Base-by-base conservation (phyloP, 2,329 filamentous ascomycete species). In the Rutstroemia sp. region DNA sequence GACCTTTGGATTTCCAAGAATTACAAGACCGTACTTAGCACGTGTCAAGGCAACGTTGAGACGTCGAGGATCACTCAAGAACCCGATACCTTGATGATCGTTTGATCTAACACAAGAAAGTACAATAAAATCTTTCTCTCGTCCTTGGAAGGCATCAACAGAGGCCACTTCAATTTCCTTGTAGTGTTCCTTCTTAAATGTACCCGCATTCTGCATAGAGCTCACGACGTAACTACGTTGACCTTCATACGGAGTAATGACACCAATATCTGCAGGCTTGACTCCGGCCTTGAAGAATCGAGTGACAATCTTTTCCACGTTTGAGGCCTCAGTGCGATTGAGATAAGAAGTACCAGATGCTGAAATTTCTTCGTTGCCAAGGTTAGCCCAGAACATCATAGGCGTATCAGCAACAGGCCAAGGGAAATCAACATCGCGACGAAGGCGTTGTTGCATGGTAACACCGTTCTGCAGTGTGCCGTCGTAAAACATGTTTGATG, bases 301-400 rank as follows among this genome's bases (percentile, higher is more conserved):
- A 9, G 92, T 96, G 44, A 99, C 91, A 59, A 96, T 92, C 79
- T 99, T 99, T 75, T 99, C 94, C 34, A 99, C 94, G 63, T 97
- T 97, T 48, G 91, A 88, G 4, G 94, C 92, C 72, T 99, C 94
- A 1, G 94, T 97, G 48, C 94, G 89, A 73, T 99, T 99, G 63
- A 99, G 86, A 69, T 99, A 99, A 2, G 92, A 97, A 2, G 94
- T 99, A 68, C 94, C 94, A 25, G 92, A 96, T 1, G 94, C 94
- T 6, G 92, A 96, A 51, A 99, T 99, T 72, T 99, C 94, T 72
- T 99, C 94, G 59, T 95, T 95, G 59, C 94, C 94, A 55, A 96
- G 77, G 70, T 99, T 99, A 25, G 91, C 95, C 94, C 94, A 99
- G 76, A 99, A 99, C 94, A 97, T 97, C 94, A 99, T 99, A 3